These are phyloP conservation scores for Aspergillus awamori DNA, from an alignment of 2,329 filamentous ascomycete genomes.

Conservation along the genomic window DNA sequence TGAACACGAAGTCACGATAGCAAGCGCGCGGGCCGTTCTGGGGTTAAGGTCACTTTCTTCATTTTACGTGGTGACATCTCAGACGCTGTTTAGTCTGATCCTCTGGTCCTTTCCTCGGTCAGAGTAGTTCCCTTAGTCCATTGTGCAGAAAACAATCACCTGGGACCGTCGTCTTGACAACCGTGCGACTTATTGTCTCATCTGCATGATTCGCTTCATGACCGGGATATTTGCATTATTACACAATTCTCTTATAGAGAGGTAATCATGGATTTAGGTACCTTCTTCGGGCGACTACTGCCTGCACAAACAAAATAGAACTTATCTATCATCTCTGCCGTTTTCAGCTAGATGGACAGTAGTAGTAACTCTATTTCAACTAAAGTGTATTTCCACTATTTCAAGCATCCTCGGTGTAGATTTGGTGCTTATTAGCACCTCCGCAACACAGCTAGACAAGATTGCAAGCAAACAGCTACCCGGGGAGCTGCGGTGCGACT, in stretches of 20 bases:
- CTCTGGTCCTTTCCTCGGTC: not conserved
- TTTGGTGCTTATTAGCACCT: too few species aligned
- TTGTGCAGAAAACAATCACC: not conserved
- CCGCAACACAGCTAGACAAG: not conserved
- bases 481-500: not conserved
- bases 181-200: conserved; percentile 6
- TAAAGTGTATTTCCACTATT: too few species aligned
- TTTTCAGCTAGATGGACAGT: not conserved
- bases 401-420: too few species aligned
- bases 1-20: conserved; percentile 37
- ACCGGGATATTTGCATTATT: conserved; percentile 20
- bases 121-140: not conserved
- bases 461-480: not conserved
- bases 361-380: too few species aligned
- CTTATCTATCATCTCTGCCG: not conserved
- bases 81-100: not conserved
- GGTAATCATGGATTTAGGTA: conserved; percentile 18
- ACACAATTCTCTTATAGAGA: conserved; percentile 24
- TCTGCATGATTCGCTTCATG: conserved; percentile 6
- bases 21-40: conserved; percentile 27
- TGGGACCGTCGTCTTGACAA: not conserved
- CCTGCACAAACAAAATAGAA: conserved; percentile 20
- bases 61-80: not conserved
- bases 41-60: conserved; percentile 9
- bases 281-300: conserved; percentile 13